Evolutionary conservation across 2,329 filamentous ascomycete genomes (phyloP), one percentile per base, ranked within the genome.

Genomic region (Thelonectria blattea): DNA sequence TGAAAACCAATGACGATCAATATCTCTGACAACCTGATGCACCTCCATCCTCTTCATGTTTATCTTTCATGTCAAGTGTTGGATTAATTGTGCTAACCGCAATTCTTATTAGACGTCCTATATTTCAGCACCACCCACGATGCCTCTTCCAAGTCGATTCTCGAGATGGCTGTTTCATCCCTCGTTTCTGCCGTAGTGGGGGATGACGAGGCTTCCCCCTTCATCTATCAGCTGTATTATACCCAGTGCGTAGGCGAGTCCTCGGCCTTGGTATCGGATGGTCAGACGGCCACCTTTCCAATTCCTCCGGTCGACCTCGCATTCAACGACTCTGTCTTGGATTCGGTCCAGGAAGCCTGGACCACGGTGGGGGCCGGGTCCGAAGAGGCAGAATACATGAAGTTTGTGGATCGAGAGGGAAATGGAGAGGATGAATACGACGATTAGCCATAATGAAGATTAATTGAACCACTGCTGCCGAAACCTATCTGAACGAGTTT

Each of bases 11-110:
- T 96, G 93, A 96, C 88, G 93, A 95, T 85, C 85, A 64, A 83
- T n/a, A 83, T 85, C 87, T 93, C 90, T 94, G 89, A 94, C 88
- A 92, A 89, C 81, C 92, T 96, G 92, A 96, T 87, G 80, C 78
- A 73, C 65, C 58, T 46, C 30, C 72, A 66, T 65, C 57, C 32
- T 63, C 55, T 64, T 42, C 30, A 50, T 65, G 27, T 58, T 41
- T 50, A 49, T 51, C 27, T 55, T 48, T 22, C 58, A 52, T 20
- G 17, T 30, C 56, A 15, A 55, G 18, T 48, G 34, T 47, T 58
- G 39, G 62, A 27, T 45, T 41, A 45, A 56, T 55, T 48, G 78
- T 61, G 66, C 77, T 79, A 71, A 79, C 68, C 37, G 59, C 53
- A 52, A 48, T 56, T 51, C 45, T 58, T 48, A 76, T 56, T 46